Percentiles rank a stretch among this genome's conserved stretches.
Evolutionary conservation across 2,329 filamentous ascomycete species (phyloP).

Genomic region (Xylaria sp.): DNA sequence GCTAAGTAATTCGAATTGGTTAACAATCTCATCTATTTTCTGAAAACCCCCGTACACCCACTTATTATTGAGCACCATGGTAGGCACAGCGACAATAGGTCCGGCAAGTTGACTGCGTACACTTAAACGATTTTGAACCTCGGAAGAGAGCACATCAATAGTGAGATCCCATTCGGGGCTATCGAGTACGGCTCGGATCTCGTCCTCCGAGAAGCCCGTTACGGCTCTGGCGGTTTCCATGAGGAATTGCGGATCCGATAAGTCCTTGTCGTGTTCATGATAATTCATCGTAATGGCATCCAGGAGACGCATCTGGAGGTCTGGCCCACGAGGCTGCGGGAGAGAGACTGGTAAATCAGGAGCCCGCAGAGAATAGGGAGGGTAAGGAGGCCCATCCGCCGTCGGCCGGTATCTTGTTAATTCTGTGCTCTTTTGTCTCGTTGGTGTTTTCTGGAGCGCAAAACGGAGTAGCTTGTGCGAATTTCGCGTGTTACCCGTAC

Average conservation of each 20-base stretch:
- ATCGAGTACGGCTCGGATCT: slow-evolving; percentile 36
- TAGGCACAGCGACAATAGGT: slow-evolving; percentile 73
- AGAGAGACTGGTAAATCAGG: slow-evolving; percentile 28
- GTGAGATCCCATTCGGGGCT: slow-evolving; percentile 51
- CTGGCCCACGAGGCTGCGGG: slow-evolving; percentile 41
- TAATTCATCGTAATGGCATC: slow-evolving; percentile 55
- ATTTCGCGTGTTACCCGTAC: slow-evolving; percentile 57
- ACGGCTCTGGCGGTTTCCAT: slow-evolving; percentile 31
- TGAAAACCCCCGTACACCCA: slow-evolving; percentile 79
- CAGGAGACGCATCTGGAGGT: slow-evolving; percentile 54
- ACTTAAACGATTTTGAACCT: slow-evolving; percentile 39
- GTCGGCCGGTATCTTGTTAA: slow-evolving; percentile 25
- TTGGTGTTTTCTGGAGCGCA: slow-evolving; percentile 48
- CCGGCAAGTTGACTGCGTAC: slow-evolving; percentile 45
- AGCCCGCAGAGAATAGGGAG: slow-evolving; percentile 30
- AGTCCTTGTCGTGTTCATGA: slow-evolving; percentile 56
- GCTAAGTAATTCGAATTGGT: slow-evolving; percentile 70
- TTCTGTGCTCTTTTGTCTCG: slow-evolving; percentile 42
- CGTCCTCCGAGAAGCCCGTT: slow-evolving; percentile 32
- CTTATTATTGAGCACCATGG: slow-evolving; percentile 74
- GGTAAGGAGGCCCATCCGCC: slow-evolving; percentile 28
- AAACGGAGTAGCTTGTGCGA: slow-evolving; percentile 61
- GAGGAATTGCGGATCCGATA: slow-evolving; percentile 48
- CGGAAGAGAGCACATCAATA: slow-evolving; percentile 43
- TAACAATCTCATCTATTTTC: slow-evolving; percentile 71